Conservation (phyloP, 352 stramenopile genomes). For the Aphanomyces astaci region DNA sequence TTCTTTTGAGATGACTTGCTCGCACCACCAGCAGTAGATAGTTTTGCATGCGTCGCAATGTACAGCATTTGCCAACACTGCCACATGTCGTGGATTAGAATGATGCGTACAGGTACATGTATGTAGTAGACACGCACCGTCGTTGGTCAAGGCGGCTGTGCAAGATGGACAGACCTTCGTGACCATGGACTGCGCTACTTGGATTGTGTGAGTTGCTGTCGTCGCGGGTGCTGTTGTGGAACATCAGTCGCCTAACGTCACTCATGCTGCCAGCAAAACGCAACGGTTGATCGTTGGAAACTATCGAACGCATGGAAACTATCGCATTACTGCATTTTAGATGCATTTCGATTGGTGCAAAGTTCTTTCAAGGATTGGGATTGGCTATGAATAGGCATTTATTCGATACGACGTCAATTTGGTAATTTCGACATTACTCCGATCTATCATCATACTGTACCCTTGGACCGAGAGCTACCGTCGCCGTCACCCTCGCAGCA, state of each 20-base stretch:
- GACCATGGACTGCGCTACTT: neutral
- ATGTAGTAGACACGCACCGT: neutral
- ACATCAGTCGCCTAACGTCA: neutral
- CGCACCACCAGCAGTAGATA: constrained; percentile 9
- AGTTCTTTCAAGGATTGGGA: too few species aligned
- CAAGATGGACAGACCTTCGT: neutral
- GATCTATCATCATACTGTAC: neutral
- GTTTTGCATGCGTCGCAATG: neutral
- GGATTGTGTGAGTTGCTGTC: neutral
- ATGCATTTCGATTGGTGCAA: too few species aligned
- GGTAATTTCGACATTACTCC: neutral
- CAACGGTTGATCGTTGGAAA: neutral
- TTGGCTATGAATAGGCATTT: too few species aligned
- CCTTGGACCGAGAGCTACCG: too few species aligned
- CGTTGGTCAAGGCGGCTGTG: neutral
- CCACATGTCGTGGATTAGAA: neutral
- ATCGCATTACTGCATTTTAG: too few species aligned
- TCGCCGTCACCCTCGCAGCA: too few species aligned
- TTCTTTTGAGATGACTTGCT: neutral
- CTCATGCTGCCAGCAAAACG: neutral
- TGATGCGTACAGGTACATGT: neutral
- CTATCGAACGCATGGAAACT: too few species aligned
- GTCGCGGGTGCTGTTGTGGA: neutral
- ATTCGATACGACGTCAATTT: neutral
- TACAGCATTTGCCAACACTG: neutral